Conservation (phyloP, 2,329 filamentous ascomycete species). For the Exophiala lecanii-corni region DNA sequence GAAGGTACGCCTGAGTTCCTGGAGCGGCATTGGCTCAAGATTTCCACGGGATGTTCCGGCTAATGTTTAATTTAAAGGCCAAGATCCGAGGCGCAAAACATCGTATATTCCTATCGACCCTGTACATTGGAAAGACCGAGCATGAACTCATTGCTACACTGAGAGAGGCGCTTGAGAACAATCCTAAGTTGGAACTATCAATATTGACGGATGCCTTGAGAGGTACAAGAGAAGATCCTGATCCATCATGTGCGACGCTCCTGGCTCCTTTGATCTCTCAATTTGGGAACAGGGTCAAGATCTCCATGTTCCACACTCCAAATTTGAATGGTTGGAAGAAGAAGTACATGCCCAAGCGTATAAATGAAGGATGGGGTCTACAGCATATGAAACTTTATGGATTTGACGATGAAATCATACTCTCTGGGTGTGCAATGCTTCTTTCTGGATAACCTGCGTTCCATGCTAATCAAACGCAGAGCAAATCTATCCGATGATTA, state of each 20-base stretch:
- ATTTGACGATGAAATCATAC: constrained; percentile 88
- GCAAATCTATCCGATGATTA: constrained; percentile 92
- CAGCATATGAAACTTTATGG: constrained; percentile 99
- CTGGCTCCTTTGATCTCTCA: constrained; percentile 86
- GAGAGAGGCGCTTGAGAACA: constrained; percentile 66
- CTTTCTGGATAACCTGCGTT: constrained; percentile 5
- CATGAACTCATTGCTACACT: constrained; percentile 79
- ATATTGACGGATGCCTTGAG: constrained; percentile 88
- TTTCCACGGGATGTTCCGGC: too few species aligned
- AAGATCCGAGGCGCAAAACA: constrained; percentile 76
- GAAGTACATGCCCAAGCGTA: constrained; percentile 74
- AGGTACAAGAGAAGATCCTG: constrained; percentile 83
- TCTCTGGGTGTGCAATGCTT: constrained; percentile 64
- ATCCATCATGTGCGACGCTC: constrained; percentile 81
- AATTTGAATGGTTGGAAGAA: constrained; percentile 87
- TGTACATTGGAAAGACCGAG: constrained; percentile 94
- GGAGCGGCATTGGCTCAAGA: constrained; percentile 22
- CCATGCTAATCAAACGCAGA: constrained; percentile 32
- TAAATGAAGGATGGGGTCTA: constrained; percentile 97
- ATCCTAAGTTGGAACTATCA: constrained; percentile 73
- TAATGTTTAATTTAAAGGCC: constrained; percentile 55
- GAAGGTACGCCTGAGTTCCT: too few species aligned
- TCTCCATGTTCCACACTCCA: constrained; percentile 97
- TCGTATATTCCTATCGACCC: constrained; percentile 86
- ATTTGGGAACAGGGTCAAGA: constrained; percentile 75